Evolutionary conservation across 305 asterid species (phyloP).

Genomic region (Rubia peregrina): DNA sequence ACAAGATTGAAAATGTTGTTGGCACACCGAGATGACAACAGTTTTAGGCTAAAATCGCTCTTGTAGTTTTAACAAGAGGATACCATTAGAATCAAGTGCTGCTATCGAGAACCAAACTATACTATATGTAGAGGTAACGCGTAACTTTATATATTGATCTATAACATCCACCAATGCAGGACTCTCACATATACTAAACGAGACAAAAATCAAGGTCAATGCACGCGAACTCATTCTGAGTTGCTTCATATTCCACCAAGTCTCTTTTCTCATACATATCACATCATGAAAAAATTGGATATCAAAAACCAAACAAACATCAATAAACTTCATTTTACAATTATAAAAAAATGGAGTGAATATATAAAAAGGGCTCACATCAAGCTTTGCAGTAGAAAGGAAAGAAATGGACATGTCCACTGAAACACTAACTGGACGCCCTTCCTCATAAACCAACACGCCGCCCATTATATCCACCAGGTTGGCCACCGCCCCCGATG

Average conservation of each 20-base stretch:
- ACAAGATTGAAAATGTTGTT: background rate
- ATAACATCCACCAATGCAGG: no score
- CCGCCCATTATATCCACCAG: slow-evolving; percentile 59
- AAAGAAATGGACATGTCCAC: slow-evolving; percentile 62
- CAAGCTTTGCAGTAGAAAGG: slow-evolving; percentile 50
- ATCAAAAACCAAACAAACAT: background rate
- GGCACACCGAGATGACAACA: background rate
- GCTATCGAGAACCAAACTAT: no score
- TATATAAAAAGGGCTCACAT: slow-evolving; percentile 28
- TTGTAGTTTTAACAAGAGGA: no score
- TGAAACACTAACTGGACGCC: slow-evolving; percentile 45
- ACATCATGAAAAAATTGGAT: background rate
- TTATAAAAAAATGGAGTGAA: background rate
- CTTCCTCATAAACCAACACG: slow-evolving; percentile 40
- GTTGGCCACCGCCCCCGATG: slow-evolving; percentile 48
- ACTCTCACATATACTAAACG: no score
- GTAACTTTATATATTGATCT: no score
- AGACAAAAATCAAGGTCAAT: background rate
- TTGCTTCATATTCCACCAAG: background rate
- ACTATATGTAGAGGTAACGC: no score
- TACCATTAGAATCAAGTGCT: no score
- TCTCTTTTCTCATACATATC: background rate
- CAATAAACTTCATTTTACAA: background rate
- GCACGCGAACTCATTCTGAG: background rate
- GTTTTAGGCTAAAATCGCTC: background rate